Conservation (phyloP, 306 rosid species). For the Fragaria ananassa region DNA sequence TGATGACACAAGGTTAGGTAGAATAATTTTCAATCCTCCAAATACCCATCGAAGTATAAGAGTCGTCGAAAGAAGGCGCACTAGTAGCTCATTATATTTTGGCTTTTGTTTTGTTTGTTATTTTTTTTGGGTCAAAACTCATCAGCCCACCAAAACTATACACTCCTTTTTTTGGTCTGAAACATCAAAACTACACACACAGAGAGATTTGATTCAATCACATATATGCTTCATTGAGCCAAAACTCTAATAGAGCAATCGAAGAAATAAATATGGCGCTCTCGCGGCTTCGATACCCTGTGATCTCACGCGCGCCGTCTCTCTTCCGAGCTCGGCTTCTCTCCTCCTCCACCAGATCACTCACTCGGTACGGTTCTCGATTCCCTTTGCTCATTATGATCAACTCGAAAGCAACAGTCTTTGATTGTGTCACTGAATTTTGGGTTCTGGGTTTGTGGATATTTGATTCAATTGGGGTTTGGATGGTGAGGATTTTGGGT, state of each 20-base stretch:
- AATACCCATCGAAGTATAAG: no score
- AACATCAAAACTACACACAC: neutral
- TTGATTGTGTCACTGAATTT: neutral
- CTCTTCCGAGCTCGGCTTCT: constrained; percentile 54
- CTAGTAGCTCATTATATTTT: no score
- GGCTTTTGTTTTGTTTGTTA: neutral
- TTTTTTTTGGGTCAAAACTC: neutral
- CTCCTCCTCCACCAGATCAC: constrained; percentile 57
- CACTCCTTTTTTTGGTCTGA: no score
- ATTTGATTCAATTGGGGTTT: constrained; percentile 18
- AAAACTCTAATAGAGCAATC: neutral
- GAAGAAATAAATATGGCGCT: constrained; percentile 53
- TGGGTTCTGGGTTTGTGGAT: constrained; percentile 10
- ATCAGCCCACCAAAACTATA: neutral
- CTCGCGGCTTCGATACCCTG: constrained; percentile 77
- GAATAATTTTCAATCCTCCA: no score
- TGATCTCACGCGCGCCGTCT: constrained; percentile 54
- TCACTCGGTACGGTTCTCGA: constrained; percentile 39
- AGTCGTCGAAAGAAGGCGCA: neutral
- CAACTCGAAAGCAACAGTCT: neutral
- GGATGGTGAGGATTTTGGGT: neutral
- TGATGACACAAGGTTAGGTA: neutral
- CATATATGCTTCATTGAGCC: neutral
- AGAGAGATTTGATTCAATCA: neutral
- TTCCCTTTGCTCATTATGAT: neutral